These are phyloP conservation scores for Adansonia madagascariensis DNA, from an alignment of 441 rosid species.

Conservation along the genomic window DNA sequence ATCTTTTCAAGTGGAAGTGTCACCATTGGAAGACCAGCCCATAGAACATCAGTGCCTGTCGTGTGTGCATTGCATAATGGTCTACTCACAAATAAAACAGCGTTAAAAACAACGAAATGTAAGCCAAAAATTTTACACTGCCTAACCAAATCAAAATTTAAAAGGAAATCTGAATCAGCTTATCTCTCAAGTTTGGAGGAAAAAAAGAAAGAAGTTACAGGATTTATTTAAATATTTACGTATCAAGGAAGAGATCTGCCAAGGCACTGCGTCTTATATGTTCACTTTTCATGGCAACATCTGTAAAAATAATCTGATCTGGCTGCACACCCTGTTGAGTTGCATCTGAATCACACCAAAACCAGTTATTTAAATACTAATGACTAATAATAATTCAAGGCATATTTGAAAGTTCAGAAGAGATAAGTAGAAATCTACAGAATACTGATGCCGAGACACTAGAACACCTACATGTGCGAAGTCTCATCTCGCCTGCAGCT, in stretches of 20 bases:
- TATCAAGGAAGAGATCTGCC: constrained; percentile 95
- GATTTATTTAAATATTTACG: constrained; percentile 50
- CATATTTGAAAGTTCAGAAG: background rate
- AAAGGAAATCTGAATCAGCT: background rate
- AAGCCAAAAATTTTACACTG: background rate
- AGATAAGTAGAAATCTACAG: background rate
- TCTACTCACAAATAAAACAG: constrained; percentile 39
- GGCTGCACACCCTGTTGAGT: constrained; percentile 78
- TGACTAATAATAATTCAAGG: constrained; percentile 2
- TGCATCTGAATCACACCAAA: constrained; percentile 65
- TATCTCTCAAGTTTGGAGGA: background rate
- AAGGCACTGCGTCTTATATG: constrained; percentile 94
- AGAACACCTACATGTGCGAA: constrained; percentile 71
- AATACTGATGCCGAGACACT: background rate
- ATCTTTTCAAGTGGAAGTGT: constrained; percentile 95
- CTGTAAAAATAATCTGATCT: constrained; percentile 93
- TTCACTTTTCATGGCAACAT: constrained; percentile 96
- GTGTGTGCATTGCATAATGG: constrained; percentile 98
- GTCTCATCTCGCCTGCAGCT: constrained; percentile 96
- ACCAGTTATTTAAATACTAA: background rate
- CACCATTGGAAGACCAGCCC: constrained; percentile 99
- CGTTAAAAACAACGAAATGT: background rate
- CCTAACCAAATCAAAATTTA: constrained; percentile 4
- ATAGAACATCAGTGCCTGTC: constrained; percentile 91
- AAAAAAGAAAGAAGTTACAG: background rate